Conservation (phyloP, 768 basidiomycete genomes). For the Kwoniella bestiolae region DNA sequence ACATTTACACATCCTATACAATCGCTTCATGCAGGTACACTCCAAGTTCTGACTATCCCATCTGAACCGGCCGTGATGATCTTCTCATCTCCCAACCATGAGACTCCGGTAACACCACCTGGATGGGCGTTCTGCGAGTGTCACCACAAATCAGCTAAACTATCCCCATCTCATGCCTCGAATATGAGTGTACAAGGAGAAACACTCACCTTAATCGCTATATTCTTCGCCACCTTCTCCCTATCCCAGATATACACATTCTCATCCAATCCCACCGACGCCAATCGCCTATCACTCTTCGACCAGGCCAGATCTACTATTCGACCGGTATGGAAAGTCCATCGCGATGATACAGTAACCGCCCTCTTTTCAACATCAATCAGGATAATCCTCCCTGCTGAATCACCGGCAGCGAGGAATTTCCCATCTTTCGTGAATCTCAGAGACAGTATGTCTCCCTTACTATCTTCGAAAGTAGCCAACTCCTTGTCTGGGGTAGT, state of each 20-base stretch:
- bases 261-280: constrained; percentile 90
- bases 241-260: constrained; percentile 88
- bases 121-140: constrained; percentile 70
- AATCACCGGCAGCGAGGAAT: constrained; percentile 81
- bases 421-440: constrained; percentile 79
- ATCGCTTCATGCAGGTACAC: constrained; percentile 23
- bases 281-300: constrained; percentile 72
- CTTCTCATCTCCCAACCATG: constrained; percentile 69
- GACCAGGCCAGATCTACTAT: constrained; percentile 80
- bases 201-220: constrained; percentile 67
- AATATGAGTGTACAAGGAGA: neutral
- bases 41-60: constrained; percentile 67
- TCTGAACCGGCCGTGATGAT: constrained; percentile 80
- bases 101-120: constrained; percentile 79
- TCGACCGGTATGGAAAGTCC: constrained; percentile 84
- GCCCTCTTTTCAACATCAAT: constrained; percentile 71
- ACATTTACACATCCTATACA: neutral
- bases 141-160: constrained; percentile 2
- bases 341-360: constrained; percentile 63
- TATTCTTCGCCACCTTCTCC: constrained; percentile 67
- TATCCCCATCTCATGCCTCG: neutral
- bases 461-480: constrained; percentile 62
- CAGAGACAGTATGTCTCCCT: constrained; percentile 71
- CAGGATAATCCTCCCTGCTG: constrained; percentile 77
- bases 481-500: constrained; percentile 64